These are phyloP conservation scores for Edaphochlamys debaryana DNA, from an alignment of 139 green algal genomes.

Conservation along the genomic window DNA sequence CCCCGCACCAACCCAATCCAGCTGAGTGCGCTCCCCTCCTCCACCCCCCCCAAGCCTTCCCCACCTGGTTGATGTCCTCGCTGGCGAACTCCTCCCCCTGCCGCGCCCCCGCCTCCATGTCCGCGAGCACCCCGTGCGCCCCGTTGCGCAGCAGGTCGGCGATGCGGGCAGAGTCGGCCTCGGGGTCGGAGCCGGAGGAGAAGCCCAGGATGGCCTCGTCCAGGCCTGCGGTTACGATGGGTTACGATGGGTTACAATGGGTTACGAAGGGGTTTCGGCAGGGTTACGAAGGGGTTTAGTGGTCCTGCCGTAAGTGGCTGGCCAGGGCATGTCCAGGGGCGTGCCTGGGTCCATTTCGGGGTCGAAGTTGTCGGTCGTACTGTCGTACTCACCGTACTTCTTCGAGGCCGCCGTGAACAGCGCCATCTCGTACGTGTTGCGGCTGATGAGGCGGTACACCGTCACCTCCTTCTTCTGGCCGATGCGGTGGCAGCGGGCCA, in stretches of 20 bases:
- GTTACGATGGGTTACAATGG: background rate
- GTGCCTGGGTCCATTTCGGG: background rate
- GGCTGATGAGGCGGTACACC: slow-evolving; percentile 92
- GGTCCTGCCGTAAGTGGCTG: too few relatives aligned
- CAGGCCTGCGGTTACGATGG: slow-evolving; percentile 79
- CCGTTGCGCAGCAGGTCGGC: slow-evolving; percentile 86
- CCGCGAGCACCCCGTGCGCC: slow-evolving; percentile 75
- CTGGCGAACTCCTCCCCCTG: slow-evolving; percentile 64
- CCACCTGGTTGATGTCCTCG: slow-evolving; percentile 85
- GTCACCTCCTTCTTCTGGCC: slow-evolving; percentile 86
- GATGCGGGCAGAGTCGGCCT: slow-evolving; percentile 78
- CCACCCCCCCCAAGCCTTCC: too few relatives aligned
- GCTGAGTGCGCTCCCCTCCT: too few relatives aligned
- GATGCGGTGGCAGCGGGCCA: slow-evolving; percentile 97
- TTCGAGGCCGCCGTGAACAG: slow-evolving; percentile 75
- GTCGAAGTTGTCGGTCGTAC: too few relatives aligned
- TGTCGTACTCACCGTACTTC: slow-evolving; percentile 73
- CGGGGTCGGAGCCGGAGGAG: slow-evolving; percentile 56
- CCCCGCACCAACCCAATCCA: too few relatives aligned
- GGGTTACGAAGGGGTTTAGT: background rate
- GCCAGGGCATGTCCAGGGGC: background rate
- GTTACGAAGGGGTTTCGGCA: background rate
- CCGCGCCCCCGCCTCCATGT: slow-evolving; percentile 45
- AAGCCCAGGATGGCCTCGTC: slow-evolving; percentile 93
- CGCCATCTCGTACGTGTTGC: slow-evolving; percentile 91